Percentiles rank a stretch among this genome's conserved stretches.
phyloP scores from a whole-genome alignment of 2,329 filamentous ascomycete species.

The Diaporthe sp. region DNA sequence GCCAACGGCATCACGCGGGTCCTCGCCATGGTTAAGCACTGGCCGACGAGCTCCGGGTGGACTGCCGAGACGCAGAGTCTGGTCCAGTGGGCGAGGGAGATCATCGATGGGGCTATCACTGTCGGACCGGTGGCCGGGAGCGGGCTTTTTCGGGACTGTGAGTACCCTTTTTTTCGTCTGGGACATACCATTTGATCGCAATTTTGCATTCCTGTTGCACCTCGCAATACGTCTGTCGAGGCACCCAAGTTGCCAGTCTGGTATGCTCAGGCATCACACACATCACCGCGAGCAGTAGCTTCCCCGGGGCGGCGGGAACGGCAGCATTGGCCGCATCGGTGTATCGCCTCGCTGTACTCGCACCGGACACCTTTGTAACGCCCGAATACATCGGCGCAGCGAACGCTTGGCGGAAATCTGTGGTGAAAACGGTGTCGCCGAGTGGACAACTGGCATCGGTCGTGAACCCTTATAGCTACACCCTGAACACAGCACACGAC shows the following conservation, averaged over 20 bases:
- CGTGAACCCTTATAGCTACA: slow-evolving; percentile 1
- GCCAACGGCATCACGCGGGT: not conserved
- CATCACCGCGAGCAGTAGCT: not conserved
- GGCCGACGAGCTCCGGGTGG: not conserved
- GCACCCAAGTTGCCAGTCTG: not conserved
- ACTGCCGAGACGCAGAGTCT: not conserved
- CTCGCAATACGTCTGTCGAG: too few species aligned
- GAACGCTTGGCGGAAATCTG: not conserved
- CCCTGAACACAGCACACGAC: not conserved
- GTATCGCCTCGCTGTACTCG: not conserved
- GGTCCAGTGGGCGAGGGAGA: not conserved
- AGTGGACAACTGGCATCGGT: not conserved
- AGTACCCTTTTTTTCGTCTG: not conserved
- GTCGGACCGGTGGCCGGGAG: not conserved
- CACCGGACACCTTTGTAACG: not conserved
- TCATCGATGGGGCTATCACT: not conserved
- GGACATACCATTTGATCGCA: not conserved
- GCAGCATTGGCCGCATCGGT: not conserved
- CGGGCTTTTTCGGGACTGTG: not conserved
- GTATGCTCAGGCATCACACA: not conserved
- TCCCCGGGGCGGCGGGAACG: not conserved
- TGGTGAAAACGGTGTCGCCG: not conserved
- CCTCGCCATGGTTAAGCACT: not conserved
- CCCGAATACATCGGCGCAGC: not conserved
- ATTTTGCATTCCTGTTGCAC: too few species aligned